Evolutionary conservation across 805 yeast species (phyloP).

Genomic region (Metschnikowia similis): DNA sequence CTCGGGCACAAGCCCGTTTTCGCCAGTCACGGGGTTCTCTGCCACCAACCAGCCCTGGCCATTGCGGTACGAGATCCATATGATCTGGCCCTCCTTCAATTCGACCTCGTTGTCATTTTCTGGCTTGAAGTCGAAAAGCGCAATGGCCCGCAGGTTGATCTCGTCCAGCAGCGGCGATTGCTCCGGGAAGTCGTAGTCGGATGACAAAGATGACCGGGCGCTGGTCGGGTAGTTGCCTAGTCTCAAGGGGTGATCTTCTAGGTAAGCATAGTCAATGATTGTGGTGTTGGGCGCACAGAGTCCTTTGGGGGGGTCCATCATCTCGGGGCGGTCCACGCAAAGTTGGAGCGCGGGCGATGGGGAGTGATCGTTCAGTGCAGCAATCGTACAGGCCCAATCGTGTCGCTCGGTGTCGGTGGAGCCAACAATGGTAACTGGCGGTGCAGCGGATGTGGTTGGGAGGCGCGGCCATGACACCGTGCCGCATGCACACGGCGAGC

Average conservation of each 20-base stretch:
- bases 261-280: conserved; percentile 82
- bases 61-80: conserved; percentile 84
- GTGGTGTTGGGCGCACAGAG: conserved; percentile 37
- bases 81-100: conserved; percentile 72
- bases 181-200: conserved; percentile 9
- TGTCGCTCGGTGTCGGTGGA: too few relatives aligned
- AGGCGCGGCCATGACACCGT: background rate
- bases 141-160: conserved; percentile 62
- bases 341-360: background rate
- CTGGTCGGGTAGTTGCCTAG: conserved; percentile 42
- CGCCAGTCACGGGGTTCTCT: conserved; percentile 66
- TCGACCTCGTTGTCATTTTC: conserved; percentile 92
- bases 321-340: background rate
- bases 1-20: conserved; percentile 92
- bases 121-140: conserved; percentile 83
- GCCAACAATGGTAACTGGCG: too few relatives aligned
- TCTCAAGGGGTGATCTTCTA: conserved; percentile 62
- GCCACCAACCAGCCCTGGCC: conserved; percentile 99
- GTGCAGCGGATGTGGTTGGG: background rate
- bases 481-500: background rate
- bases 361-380: too few relatives aligned
- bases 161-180: conserved; percentile 25
- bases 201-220: conserved; percentile 7
- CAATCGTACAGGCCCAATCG: too few relatives aligned
- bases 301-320: conserved; percentile 4